phyloP scores from a whole-genome alignment of 345 rosid species.

The Citrus hindsii region DNA sequence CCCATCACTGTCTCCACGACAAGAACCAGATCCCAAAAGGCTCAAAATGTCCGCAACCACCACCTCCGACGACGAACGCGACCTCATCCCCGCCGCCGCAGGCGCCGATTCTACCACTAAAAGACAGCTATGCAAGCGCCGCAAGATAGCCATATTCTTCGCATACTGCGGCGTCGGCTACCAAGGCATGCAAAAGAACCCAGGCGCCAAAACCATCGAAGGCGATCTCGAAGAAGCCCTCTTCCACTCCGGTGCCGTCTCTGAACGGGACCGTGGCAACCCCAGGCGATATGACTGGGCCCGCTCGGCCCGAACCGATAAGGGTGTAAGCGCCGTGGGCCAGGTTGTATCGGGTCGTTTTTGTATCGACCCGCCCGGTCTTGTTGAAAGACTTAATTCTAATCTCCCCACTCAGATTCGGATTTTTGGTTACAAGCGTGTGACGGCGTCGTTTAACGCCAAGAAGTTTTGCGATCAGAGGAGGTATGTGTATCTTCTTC shows the following conservation, averaged over 20 bases:
- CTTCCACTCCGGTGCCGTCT: constrained; percentile 73
- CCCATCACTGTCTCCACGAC: constrained; percentile 33
- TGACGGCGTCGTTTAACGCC: constrained; percentile 67
- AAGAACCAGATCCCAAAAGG: constrained; percentile 59
- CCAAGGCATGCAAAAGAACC: constrained; percentile 98
- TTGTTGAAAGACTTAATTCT: constrained; percentile 69
- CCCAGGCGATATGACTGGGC: constrained; percentile 81
- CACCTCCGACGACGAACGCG: constrained; percentile 40
- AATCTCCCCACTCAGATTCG: constrained; percentile 58
- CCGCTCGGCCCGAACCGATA: constrained; percentile 89
- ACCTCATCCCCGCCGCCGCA: constrained; percentile 1
- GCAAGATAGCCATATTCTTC: constrained; percentile 86
- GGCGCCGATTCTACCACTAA: constrained; percentile 20
- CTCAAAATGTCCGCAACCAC: constrained; percentile 57
- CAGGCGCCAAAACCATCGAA: constrained; percentile 95
- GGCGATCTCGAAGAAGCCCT: constrained; percentile 95
- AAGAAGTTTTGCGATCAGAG: constrained; percentile 89
- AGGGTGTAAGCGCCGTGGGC: constrained; percentile 97
- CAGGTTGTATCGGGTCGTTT: constrained; percentile 91
- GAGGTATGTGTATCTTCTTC: constrained; percentile 89
- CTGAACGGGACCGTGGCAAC: constrained; percentile 76
- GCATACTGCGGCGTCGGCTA: constrained; percentile 96
- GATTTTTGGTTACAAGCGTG: constrained; percentile 80
- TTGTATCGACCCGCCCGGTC: constrained; percentile 88
- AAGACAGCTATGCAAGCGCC: constrained; percentile 64